Conservation (phyloP, 768 basidiomycete genomes). For the Hericium coralloides region DNA sequence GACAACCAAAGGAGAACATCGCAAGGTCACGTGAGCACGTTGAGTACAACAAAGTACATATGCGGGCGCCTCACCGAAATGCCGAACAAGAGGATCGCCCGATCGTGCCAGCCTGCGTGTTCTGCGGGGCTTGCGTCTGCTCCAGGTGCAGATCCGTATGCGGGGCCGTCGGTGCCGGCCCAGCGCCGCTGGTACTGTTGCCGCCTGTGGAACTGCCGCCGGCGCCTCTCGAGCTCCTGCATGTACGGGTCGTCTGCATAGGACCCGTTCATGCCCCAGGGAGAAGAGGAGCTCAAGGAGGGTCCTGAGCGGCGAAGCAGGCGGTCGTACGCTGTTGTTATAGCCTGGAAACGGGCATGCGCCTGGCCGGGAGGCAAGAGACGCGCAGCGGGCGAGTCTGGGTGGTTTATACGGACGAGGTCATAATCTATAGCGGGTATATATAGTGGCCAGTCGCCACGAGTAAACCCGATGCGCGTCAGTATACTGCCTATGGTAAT, state of each 20-base stretch:
- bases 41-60: neutral
- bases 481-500: neutral
- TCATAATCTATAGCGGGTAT: constrained; percentile 51
- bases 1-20: neutral
- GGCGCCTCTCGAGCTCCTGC: constrained; percentile 43
- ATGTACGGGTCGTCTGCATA: constrained; percentile 33
- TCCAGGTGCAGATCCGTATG: no score
- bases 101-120: constrained; percentile 27
- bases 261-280: neutral
- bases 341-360: constrained; percentile 54
- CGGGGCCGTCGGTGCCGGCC: no score
- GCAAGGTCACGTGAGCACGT: neutral
- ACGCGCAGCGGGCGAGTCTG: constrained; percentile 46
- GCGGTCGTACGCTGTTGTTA: constrained; percentile 55
- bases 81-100: constrained; percentile 37
- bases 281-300: constrained; percentile 9
- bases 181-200: constrained; percentile 7
- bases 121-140: no score
- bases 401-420: constrained; percentile 63
- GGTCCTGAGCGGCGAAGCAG: constrained; percentile 29
- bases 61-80: constrained; percentile 27
- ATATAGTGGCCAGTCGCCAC: neutral
- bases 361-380: constrained; percentile 34
- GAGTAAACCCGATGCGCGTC: neutral
- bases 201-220: constrained; percentile 23